Evolutionary conservation across 2,329 filamentous ascomycete genomes (phyloP).

Genomic region (Xylaria sp.): DNA sequence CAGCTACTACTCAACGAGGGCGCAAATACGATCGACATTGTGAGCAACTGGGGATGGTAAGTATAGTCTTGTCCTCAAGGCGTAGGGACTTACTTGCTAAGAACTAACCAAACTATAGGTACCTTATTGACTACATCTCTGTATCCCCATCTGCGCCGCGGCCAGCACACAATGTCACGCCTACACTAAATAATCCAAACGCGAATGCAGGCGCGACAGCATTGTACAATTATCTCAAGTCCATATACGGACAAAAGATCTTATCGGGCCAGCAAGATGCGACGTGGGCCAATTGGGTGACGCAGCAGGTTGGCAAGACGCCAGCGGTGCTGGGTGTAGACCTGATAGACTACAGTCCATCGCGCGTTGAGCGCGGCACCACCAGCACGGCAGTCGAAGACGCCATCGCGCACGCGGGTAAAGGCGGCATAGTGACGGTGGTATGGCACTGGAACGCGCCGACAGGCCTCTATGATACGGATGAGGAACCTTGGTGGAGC

Average conservation of each 20-base stretch:
- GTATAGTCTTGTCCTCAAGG: not conserved
- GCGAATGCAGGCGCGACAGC: conserved; percentile 1
- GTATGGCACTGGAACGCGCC: conserved; percentile 22
- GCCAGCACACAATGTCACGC: not conserved
- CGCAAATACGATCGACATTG: conserved; percentile 18
- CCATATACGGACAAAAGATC: conserved; percentile 14
- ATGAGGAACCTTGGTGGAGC: conserved; percentile 11
- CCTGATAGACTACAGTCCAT: conserved; percentile 19
- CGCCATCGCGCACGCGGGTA: conserved; percentile 17
- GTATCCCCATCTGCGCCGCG: conserved; percentile 9
- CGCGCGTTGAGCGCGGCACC: conserved; percentile 18
- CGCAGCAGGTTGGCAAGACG: conserved; percentile 13
- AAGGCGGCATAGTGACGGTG: conserved; percentile 17
- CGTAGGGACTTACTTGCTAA: not conserved
- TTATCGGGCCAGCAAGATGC: conserved; percentile 15
- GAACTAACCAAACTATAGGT: not conserved
- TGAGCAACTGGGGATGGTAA: conserved; percentile 23
- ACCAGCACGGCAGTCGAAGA: conserved; percentile 19
- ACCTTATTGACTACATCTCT: conserved; percentile 15
- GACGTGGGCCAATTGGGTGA: conserved; percentile 6
- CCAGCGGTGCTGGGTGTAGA: conserved; percentile 16
- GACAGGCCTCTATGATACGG: conserved; percentile 9
- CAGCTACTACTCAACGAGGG: conserved; percentile 18
- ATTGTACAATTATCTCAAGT: conserved; percentile 11
- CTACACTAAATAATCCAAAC: not conserved